Evolutionary conservation across 2,329 filamentous ascomycete genomes (phyloP), one percentile per base, ranked within the genome.

Genomic region (Fusarium liriodendri): DNA sequence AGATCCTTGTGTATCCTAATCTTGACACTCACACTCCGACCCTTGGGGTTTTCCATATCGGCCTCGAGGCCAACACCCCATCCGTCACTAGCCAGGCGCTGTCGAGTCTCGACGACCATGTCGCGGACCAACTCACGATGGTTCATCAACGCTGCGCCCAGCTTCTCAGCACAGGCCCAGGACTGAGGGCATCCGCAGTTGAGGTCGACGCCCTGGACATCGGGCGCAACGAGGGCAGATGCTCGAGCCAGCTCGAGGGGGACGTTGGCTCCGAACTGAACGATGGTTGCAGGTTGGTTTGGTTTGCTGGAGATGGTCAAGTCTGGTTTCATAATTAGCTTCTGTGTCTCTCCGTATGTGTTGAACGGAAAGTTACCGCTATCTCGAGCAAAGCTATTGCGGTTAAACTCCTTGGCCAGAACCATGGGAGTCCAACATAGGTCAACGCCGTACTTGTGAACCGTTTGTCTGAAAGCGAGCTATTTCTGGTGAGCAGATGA

Each of bases 131-230:
- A 84, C 73, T 90, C 89, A 10, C 90, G 88, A 59, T 86, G 84
- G 52, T 89, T 86, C 91, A 94, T 93, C 37, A 94, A 83, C n/a
- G 90, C 90, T 6, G 92, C 92, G 6, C 92, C 92, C 4, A 94
- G 85, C 1, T 86, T 89, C 80, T 92, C 90, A 47, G 91, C 89
- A 76, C 92, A 92, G 0, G 92, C 92, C 92, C 92, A 94, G 7
- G 89, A 89, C 81, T 94, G 92, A 9, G 92, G 92, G 77, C 92
- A 94, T 13, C 92, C 92, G 80, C 92, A 94, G 83, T 94, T 94
- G 45, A 94, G 84, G 76, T 94, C 91, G 4, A 94, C 87, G 71
- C 92, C 92, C 76, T 87, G 88, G 62, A 89, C 88, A 78, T 84
- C 89, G 2, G 91, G 91, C 0, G 87, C 88, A 3, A 90, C 89